Evolutionary conservation across 495 filamentous ascomycete species (phyloP), one percentile per base, ranked within the genome.

Genomic region (Xylaria acuta): DNA sequence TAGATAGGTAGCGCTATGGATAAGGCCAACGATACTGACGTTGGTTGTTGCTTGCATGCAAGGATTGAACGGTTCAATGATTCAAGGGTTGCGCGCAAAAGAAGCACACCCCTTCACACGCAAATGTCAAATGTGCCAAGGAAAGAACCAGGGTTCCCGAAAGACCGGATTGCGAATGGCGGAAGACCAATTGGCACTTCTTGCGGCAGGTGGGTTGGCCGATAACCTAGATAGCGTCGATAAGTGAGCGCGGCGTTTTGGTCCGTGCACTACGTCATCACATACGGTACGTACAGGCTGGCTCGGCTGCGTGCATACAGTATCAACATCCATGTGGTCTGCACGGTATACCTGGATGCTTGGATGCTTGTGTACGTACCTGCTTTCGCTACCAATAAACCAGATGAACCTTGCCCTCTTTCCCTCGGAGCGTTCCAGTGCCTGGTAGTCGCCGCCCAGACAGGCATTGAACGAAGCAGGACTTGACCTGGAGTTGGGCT

Each of bases 51-150:
- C 18, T 47, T 65, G 58, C 58, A 49, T 69, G 34, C 51, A 34
- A 65, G 67, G 67, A 67, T 67, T 41, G 66, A 67, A 22, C 62
- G 16, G 56, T 36, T 36, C 32, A 59, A 72, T 41, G 71, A 63
- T 68, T 53, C 67, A 64, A 56, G 45, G 64, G 59, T 64, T 73
- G 71, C 67, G 74, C 77, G 76, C 72, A 74, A 79, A 76, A 76
- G 75, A 75, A 72, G 75, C 72, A 71, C 45, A 64, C 32, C 22
- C 20, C 59, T 64, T 64, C 59, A 64, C 69, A 32, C 40, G 20
- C 59, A 64, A 69, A 49, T 47, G 63, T 47, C 38, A n/a, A 43
- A 70, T 36, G 34, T 64, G 69, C 69, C 69, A 71, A 71, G 67
- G 47, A 20, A 62, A 41, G 47, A 45, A 45, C 34, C 73, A 67